Base-by-base conservation (phyloP, 164 flowering plant genomes). In the Piper longum region DNA sequence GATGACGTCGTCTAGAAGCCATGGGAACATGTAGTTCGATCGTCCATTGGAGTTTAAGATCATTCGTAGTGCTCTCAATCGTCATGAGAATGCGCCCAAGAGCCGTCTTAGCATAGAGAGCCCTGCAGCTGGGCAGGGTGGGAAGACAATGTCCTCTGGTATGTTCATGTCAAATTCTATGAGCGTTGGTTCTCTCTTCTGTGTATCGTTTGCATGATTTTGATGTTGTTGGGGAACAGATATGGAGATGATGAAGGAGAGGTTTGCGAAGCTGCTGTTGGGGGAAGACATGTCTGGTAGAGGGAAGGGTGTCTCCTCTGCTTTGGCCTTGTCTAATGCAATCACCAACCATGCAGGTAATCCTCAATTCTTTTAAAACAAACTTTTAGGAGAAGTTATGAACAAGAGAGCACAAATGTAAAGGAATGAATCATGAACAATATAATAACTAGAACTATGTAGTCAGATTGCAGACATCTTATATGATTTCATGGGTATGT, bases 261-360 rank as follows among this genome's bases (percentile, higher is more conserved):
- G 73, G 70, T 89, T 89, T 76, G 75, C 95, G 5, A 91, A 89
- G 80, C 68, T 91, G 74, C 83, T 91, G 59, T 75, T 91, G 71
- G 98, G 98, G 5, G 98, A 91, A 78, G 98, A 91, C 45, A 91
- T 91, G 98, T 89, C 98, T 0, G 98, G 98, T 17, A 88, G 95
- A 26, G 96, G 95, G 57, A 89, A 87, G 65, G 98, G 98, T 55
- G 95, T 85, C 71, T 84, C 95, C 6, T 91, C 96, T 4, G 95
- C 98, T 62, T 72, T 91, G 76, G 98, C 98, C 62, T 76, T 91
- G 77, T 91, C 98, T 7, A 91, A 91, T 79, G 89, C 98, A 69
- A 80, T 91, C 36, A 91, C 98, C 56, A 87, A 91, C 66, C 85
- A 89, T 51, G 85, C 95, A 60, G 98, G 97, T 90, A 65, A 2